Conservation (phyloP, 345 rosid genomes). For the Psidium friedrichsthalianum region DNA sequence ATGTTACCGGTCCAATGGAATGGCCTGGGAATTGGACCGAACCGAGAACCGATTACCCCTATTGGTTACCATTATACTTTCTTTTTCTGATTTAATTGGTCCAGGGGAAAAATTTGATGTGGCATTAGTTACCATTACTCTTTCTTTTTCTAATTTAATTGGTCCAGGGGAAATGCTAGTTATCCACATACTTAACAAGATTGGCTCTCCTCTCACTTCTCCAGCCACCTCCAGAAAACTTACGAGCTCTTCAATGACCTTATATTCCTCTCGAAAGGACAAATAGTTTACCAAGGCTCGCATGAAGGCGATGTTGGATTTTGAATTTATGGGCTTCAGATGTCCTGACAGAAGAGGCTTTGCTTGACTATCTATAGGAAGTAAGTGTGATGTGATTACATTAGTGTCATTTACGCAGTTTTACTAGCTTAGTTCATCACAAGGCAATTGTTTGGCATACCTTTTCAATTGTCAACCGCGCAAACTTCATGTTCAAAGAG, state of each 20-base stretch:
- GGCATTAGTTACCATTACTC: no score
- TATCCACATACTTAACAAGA: slow-evolving; percentile 25
- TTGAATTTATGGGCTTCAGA: slow-evolving; percentile 50
- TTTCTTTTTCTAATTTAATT: no score
- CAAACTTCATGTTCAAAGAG: background rate
- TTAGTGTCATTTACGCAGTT: no score
- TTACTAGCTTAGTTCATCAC: no score
- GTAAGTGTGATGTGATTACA: slow-evolving; percentile 6
- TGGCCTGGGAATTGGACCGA: no score
- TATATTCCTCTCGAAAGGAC: slow-evolving; percentile 39
- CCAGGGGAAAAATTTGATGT: slow-evolving; percentile 45
- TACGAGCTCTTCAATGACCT: slow-evolving; percentile 51
- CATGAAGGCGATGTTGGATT: slow-evolving; percentile 19
- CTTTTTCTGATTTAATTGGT: background rate
- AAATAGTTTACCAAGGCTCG: slow-evolving; percentile 38
- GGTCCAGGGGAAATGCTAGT: no score
- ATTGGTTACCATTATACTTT: background rate
- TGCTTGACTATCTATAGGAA: slow-evolving; percentile 50
- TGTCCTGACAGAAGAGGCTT: no score
- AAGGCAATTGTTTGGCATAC: background rate
- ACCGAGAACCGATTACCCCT: no score
- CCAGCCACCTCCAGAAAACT: slow-evolving; percentile 55
- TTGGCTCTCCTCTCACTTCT: slow-evolving; percentile 40
- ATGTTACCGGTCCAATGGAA: no score
- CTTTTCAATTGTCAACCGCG: background rate